A percentile compares a stretch with the other conserved stretches of the same genome.
Conservation (phyloP, 2,329 filamentous ascomycete species). For the Didymella pinodella region DNA sequence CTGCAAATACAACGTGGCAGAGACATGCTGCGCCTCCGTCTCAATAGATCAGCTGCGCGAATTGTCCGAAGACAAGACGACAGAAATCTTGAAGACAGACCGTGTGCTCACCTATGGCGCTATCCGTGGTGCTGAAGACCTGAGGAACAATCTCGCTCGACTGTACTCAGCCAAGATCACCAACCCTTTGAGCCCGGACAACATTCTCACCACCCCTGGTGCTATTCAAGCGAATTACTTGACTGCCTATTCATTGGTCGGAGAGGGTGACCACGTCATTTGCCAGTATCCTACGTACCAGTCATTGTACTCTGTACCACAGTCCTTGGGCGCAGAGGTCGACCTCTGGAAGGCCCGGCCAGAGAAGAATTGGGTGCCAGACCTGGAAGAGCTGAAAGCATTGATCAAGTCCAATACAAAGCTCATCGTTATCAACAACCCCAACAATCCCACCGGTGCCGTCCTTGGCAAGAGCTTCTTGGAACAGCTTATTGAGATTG, state of each 20-base stretch:
- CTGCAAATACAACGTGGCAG: conserved; percentile 73
- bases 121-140: conserved; percentile 70
- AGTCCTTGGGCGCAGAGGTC: conserved; percentile 77
- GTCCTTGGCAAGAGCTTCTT: conserved; percentile 70
- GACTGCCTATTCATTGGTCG: conserved; percentile 75
- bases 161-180: conserved; percentile 67
- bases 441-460: conserved; percentile 83
- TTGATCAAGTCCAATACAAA: conserved; percentile 75
- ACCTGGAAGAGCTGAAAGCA: conserved; percentile 69
- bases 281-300: conserved; percentile 87
- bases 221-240: conserved; percentile 87
- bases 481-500: conserved; percentile 68
- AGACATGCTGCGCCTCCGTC: conserved; percentile 79
- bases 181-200: conserved; percentile 62
- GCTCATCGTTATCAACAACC: conserved; percentile 75
- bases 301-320: conserved; percentile 79
- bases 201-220: conserved; percentile 78
- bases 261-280: conserved; percentile 80
- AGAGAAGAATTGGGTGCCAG: conserved; percentile 70
- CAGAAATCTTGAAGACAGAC: conserved; percentile 60
- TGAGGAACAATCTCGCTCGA: conserved; percentile 70
- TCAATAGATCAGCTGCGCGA: conserved; percentile 72
- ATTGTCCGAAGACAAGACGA: conserved; percentile 64
- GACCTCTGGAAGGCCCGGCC: conserved; percentile 75
- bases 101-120: conserved; percentile 74